Evolutionary conservation across 805 yeast species (phyloP).

Genomic region (Saccharomyces jurei): DNA sequence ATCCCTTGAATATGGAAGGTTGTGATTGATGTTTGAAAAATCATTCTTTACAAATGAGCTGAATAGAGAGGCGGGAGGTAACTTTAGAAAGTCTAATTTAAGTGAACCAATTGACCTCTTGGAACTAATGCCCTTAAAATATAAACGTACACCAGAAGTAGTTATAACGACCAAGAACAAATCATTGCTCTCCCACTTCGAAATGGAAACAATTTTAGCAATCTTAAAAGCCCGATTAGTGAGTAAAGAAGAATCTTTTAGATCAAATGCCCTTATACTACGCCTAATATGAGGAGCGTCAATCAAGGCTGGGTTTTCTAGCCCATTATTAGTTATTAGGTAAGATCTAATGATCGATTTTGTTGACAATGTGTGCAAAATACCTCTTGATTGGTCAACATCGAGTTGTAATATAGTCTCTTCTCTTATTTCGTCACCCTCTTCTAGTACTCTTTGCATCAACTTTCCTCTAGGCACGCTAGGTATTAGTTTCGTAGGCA

Average conservation of each 20-base stretch:
- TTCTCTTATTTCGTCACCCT: constrained; percentile 21
- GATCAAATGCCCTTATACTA: constrained; percentile 31
- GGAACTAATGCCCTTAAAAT: constrained; percentile 33
- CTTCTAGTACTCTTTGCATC: constrained; percentile 26
- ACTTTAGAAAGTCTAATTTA: constrained; percentile 41
- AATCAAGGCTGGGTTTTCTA: constrained; percentile 33
- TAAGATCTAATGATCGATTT: constrained; percentile 73
- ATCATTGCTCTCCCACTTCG: constrained; percentile 52
- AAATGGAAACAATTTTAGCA: constrained; percentile 34
- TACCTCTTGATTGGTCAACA: constrained; percentile 64
- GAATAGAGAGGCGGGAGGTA: constrained; percentile 43
- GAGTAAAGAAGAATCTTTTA: constrained; percentile 43
- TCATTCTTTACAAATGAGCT: background rate
- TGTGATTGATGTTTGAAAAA: constrained; percentile 5
- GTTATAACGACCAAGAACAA: constrained; percentile 72
- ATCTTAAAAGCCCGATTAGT: constrained; percentile 46
- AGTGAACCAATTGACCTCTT: constrained; percentile 28
- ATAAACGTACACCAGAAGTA: constrained; percentile 66
- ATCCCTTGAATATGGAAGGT: constrained; percentile 15
- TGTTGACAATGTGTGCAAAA: constrained; percentile 72
- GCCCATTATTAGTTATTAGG: constrained; percentile 35
- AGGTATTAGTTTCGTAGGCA: constrained; percentile 32
- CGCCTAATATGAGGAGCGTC: constrained; percentile 28
- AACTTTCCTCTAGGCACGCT: constrained; percentile 28
- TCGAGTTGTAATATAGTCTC: constrained; percentile 54